Conservation (phyloP, 257 asterid genomes). For the Capsicum chinense region DNA sequence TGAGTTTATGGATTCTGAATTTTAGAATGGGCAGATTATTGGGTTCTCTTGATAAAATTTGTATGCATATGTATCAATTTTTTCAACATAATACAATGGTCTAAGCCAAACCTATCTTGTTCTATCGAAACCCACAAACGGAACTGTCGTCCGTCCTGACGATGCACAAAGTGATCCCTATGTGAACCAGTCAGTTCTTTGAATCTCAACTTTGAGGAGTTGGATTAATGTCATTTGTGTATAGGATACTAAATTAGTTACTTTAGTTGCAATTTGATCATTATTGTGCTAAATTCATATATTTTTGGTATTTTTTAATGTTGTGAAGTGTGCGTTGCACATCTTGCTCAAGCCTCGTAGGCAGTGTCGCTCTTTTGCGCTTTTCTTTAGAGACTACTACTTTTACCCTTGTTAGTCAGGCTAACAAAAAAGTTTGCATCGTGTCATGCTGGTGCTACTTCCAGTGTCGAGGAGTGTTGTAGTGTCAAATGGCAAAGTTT, state of each 20-base stretch:
- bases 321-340: neutral
- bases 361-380: neutral
- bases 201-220: slow-evolving; percentile 13
- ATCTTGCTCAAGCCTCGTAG: neutral
- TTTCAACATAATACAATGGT: neutral
- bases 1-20: neutral
- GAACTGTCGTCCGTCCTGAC: neutral
- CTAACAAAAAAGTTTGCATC: neutral
- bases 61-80: neutral
- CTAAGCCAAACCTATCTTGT: neutral
- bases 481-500: neutral
- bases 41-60: neutral
- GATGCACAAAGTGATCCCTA: neutral
- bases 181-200: neutral
- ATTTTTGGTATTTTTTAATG: neutral
- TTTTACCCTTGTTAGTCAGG: slow-evolving; percentile 11
- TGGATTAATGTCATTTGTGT: neutral
- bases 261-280: neutral
- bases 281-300: neutral
- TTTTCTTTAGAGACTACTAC: neutral
- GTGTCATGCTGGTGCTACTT: neutral
- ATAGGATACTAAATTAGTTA: neutral
- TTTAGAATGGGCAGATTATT: neutral
- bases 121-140: neutral
- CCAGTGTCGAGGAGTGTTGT: neutral